These are phyloP conservation scores for Pseudozyma thailandica DNA, from an alignment of 1,284 basidiomycete species.

Conservation along the genomic window DNA sequence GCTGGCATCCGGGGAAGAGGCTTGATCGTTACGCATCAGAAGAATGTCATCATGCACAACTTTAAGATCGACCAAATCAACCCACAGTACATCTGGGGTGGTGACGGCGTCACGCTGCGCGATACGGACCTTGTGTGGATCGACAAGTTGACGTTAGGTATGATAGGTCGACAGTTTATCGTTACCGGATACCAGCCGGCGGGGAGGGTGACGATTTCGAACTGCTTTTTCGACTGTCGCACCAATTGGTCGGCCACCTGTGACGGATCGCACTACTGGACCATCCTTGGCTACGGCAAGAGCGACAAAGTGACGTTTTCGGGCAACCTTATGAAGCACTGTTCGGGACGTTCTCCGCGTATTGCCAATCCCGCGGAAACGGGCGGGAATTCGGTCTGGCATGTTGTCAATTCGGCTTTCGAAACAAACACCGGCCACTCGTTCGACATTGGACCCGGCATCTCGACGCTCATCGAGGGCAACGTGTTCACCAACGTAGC, in stretches of 20 bases:
- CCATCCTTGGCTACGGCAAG: slow-evolving; percentile 34
- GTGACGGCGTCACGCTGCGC: slow-evolving; percentile 54
- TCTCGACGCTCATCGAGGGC: slow-evolving; percentile 35
- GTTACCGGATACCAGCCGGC: slow-evolving; percentile 27
- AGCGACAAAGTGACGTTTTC: slow-evolving; percentile 38
- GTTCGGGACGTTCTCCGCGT: slow-evolving; percentile 41
- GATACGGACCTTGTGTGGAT: slow-evolving; percentile 55
- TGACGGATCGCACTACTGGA: slow-evolving; percentile 49
- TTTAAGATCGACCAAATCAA: slow-evolving; percentile 58
- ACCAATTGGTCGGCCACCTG: slow-evolving; percentile 45
- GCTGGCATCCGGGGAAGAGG: slow-evolving; percentile 65
- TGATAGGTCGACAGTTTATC: slow-evolving; percentile 49
- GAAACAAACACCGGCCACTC: slow-evolving; percentile 31
- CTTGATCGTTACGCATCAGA: slow-evolving; percentile 20
- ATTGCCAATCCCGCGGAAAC: slow-evolving; percentile 28
- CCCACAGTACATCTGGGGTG: slow-evolving; percentile 45
- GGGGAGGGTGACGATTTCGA: slow-evolving; percentile 29
- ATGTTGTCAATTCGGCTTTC: slow-evolving; percentile 36
- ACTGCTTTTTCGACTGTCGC: slow-evolving; percentile 41
- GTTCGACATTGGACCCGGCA: slow-evolving; percentile 32
- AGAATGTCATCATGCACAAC: slow-evolving; percentile 69
- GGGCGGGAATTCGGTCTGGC: slow-evolving; percentile 26
- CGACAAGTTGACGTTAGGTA: slow-evolving; percentile 50
- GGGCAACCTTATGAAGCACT: slow-evolving; percentile 35
- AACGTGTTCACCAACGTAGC: slow-evolving; percentile 42